Percentiles rank a stretch among this genome's conserved stretches.
These are phyloP conservation scores for Miscanthus lutarioriparius DNA, from an alignment of 176 grass and related monocot species.

Conservation along the genomic window DNA sequence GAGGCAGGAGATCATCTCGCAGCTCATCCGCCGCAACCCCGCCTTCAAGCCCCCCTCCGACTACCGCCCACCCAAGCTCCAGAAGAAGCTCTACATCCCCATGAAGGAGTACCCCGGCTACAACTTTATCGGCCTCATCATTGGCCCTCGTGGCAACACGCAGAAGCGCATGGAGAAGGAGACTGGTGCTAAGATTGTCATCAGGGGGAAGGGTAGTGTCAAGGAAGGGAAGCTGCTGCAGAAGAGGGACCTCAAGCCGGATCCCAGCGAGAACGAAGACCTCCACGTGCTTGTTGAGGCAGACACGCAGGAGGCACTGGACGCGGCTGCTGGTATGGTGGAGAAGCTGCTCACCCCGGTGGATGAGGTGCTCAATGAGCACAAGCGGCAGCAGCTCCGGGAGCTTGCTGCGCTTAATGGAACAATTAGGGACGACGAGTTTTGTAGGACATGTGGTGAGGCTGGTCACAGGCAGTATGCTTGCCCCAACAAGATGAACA, in stretches of 20 bases:
- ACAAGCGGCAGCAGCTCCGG: slow-evolving; percentile 93
- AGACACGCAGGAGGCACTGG: slow-evolving; percentile 75
- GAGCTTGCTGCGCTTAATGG: slow-evolving; percentile 87
- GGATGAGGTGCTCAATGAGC: slow-evolving; percentile 95
- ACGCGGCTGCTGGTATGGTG: slow-evolving; percentile 87
- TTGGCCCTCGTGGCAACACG: slow-evolving; percentile 81
- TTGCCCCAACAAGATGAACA: slow-evolving; percentile 61
- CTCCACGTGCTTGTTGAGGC: slow-evolving; percentile 96
- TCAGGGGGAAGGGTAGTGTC: slow-evolving; percentile 91
- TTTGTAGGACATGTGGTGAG: slow-evolving; percentile 91
- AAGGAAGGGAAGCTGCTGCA: slow-evolving; percentile 95
- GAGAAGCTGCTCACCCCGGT: slow-evolving; percentile 95
- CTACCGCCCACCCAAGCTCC: slow-evolving; percentile 90
- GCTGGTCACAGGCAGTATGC: slow-evolving; percentile 91
- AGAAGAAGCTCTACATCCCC: slow-evolving; percentile 98
- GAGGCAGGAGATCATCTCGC: slow-evolving; percentile 97
- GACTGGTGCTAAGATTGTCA: slow-evolving; percentile 95
- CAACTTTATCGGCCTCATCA: slow-evolving; percentile 96
- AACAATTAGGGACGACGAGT: slow-evolving; percentile 95
- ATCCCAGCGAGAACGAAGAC: slow-evolving; percentile 97
- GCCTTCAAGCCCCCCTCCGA: slow-evolving; percentile 94
- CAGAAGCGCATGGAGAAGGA: slow-evolving; percentile 99
- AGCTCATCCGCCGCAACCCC: slow-evolving; percentile 92
- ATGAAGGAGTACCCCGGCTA: slow-evolving; percentile 97
- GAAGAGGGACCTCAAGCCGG: slow-evolving; percentile 88